Base-by-base conservation (phyloP, 1,284 basidiomycete genomes). In the Mycosarcoma mackinlayi region DNA sequence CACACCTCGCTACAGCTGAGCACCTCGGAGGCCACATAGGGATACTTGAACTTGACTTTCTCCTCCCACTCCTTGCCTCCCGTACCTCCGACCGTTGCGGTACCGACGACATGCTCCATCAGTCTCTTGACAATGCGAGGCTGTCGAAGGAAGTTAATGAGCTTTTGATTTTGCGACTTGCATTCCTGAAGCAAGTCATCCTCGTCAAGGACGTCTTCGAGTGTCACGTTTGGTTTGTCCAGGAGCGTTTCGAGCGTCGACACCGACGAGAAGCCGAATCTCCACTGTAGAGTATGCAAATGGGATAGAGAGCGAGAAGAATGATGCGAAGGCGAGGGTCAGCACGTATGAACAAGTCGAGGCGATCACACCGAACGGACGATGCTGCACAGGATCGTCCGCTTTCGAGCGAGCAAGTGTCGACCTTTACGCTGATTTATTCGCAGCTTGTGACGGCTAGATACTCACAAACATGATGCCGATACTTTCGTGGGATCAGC, bases 121-220 rank as follows among this genome's bases (percentile, higher is more conserved):
- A 94, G 84, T 52, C 88, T 87, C 83, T 92, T 89, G 57, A 94
- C 84, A 37, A 93, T 90, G 81, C 92, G 90, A 55, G 89, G 86
- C 68, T 91, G 87, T 73, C 89, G 89, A 70, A 94, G 91, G 83
- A 92, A 94, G 81, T 91, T 89, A 73, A 92, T 89, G 44, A 94
- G 88, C 73, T 92, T 87, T 33, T 90, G 90, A 82, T 97, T 97
- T 84, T 95, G 93, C 4, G 91, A 87, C 84, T 98, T 98, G 87
- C 93, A 94, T 84, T 98, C 94, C 83, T 93, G 92, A 49, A 98
- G 85, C 53, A 97, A 86, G 83, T 97, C 94, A 82, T 93, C 91
- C 85, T 97, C 93, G 85, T 96, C 93, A 57, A 98, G 86, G 58
- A 98, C 89, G 47, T 93, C 90, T 84, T 97, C 94, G 46, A 97